Percentiles rank a stretch among this genome's conserved stretches.
phyloP scores from a whole-genome alignment of 306 rosid species.

The Malus sylvestris region DNA sequence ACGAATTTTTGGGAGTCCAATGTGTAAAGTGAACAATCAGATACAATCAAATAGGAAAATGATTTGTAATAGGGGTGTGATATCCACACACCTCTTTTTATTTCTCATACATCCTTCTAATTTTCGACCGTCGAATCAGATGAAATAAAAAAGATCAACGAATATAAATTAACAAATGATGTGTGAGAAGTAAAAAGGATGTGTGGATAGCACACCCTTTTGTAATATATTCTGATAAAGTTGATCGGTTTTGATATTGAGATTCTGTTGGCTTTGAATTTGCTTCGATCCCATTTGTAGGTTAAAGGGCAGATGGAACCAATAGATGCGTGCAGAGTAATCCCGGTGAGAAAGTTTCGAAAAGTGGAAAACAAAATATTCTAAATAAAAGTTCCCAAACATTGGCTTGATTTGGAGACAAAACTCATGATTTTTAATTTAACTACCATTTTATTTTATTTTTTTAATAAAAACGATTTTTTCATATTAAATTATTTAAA shows the following conservation, averaged over 20 bases:
- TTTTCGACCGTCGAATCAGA: too few relatives aligned
- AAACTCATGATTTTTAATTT: neutral
- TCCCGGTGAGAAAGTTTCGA: slow-evolving; percentile 16
- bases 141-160: too few relatives aligned
- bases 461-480: neutral
- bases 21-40: slow-evolving; percentile 6
- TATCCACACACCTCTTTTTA: too few relatives aligned
- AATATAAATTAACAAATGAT: too few relatives aligned
- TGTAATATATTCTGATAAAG: slow-evolving; percentile 13
- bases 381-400: slow-evolving; percentile 23
- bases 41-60: slow-evolving; percentile 5
- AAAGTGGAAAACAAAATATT: slow-evolving; percentile 32
- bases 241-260: slow-evolving; percentile 21
- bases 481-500: too few relatives aligned
- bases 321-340: slow-evolving; percentile 38
- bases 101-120: too few relatives aligned
- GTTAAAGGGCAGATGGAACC: slow-evolving; percentile 29
- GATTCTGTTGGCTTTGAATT: slow-evolving; percentile 25
- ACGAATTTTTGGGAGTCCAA: neutral
- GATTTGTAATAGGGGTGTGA: neutral
- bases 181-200: too few relatives aligned
- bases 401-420: slow-evolving; percentile 6
- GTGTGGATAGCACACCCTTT: neutral
- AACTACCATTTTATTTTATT: neutral
- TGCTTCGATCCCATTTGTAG: slow-evolving; percentile 33